These are phyloP conservation scores for Trapa incisa DNA, from an alignment of 345 rosid species.

Conservation along the genomic window DNA sequence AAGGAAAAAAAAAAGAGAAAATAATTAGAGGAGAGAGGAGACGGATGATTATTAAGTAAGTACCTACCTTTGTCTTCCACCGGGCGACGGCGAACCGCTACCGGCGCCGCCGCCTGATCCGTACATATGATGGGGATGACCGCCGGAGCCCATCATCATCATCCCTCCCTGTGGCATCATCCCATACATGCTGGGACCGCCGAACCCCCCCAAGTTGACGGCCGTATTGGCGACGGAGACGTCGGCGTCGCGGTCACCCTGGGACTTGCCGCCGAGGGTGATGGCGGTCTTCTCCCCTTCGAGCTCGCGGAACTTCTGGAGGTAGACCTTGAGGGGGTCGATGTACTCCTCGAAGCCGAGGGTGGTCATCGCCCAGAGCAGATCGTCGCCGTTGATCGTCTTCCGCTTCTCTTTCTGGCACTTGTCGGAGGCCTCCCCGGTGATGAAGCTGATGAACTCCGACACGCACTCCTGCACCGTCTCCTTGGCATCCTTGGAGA, in stretches of 20 bases:
- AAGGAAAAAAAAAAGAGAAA: background rate
- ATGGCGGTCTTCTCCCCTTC: slow-evolving; percentile 37
- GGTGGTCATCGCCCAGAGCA: slow-evolving; percentile 55
- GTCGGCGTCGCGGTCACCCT: slow-evolving; percentile 12
- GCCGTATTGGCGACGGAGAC: slow-evolving; percentile 12
- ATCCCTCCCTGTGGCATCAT: slow-evolving; percentile 9
- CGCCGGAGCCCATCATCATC: slow-evolving; percentile 18
- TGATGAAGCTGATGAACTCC: slow-evolving; percentile 53
- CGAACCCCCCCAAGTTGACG: slow-evolving; percentile 14
- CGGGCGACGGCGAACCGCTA: slow-evolving; percentile 17
- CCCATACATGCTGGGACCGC: slow-evolving; percentile 8
- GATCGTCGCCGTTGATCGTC: slow-evolving; percentile 63
- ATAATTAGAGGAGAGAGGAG: background rate
- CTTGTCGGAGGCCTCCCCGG: slow-evolving; percentile 55
- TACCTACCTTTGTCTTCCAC: slow-evolving; percentile 21
- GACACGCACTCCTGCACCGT: slow-evolving; percentile 58
- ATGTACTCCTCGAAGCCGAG: slow-evolving; percentile 51
- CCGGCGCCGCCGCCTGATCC: slow-evolving; percentile 15
- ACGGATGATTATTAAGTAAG: background rate
- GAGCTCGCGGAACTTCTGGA: slow-evolving; percentile 42
- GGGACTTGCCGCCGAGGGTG: slow-evolving; percentile 10
- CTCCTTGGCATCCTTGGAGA: slow-evolving; percentile 52
- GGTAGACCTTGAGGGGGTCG: slow-evolving; percentile 39
- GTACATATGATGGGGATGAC: slow-evolving; percentile 16
- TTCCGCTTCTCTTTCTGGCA: slow-evolving; percentile 53